Conservation (phyloP, 495 filamentous ascomycete species). For the Xylaria sp. region DNA sequence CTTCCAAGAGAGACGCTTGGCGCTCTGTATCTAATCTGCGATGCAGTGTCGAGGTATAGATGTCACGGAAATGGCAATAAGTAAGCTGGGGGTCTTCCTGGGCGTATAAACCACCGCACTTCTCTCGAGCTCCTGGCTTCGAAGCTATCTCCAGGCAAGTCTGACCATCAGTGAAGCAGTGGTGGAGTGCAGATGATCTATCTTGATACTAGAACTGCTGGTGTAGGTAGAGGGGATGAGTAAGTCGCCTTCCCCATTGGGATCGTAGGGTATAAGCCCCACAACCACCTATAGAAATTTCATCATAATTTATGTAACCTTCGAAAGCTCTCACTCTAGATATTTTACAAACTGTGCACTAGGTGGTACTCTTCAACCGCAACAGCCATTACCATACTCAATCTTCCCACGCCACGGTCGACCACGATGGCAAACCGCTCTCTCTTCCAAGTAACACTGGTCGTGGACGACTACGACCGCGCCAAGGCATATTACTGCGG, state of each 20-base stretch:
- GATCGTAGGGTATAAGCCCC: constrained; percentile 8
- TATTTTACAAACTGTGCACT: neutral
- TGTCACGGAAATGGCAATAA: neutral
- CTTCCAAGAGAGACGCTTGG: neutral
- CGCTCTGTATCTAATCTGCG: neutral
- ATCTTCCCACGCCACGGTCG: neutral
- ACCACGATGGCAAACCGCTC: constrained; percentile 16
- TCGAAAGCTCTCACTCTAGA: neutral
- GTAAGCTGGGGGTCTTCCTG: neutral
- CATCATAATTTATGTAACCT: neutral
- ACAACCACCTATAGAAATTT: neutral
- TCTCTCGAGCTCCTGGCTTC: neutral
- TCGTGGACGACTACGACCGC: constrained; percentile 24
- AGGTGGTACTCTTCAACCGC: neutral
- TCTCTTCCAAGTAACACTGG: constrained; percentile 26
- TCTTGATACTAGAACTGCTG: neutral
- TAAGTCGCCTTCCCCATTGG: constrained; percentile 15
- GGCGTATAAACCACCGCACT: neutral
- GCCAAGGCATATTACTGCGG: constrained; percentile 25
- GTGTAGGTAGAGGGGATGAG: neutral
- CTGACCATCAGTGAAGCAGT: neutral
- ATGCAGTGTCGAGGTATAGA: neutral
- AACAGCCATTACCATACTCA: neutral
- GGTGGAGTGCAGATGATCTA: neutral
- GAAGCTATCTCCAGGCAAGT: neutral